Percentiles rank a stretch among this genome's conserved stretches.
Conservation (phyloP, 129 eudicot genomes). For the Escallonia rubra region DNA sequence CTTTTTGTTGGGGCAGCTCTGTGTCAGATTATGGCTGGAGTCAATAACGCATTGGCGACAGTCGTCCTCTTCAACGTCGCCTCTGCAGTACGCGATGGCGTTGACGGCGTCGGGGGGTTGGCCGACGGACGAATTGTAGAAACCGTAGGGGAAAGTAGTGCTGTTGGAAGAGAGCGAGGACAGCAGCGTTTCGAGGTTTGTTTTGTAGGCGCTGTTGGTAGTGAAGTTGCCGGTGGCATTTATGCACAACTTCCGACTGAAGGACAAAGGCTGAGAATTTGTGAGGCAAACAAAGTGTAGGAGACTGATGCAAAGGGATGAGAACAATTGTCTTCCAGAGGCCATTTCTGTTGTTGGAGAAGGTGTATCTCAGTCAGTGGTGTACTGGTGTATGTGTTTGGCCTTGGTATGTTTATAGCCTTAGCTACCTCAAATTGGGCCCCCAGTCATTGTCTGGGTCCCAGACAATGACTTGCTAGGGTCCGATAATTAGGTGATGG, state of each 20-base stretch:
- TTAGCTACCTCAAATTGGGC: too few species aligned
- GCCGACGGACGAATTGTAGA: constrained; percentile 20
- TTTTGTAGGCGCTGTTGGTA: not conserved
- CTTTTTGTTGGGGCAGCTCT: constrained; percentile 28
- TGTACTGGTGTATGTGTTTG: too few species aligned
- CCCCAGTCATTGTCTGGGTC: too few species aligned
- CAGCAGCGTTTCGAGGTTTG: not conserved
- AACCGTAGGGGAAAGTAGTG: not conserved
- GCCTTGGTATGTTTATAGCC: too few species aligned
- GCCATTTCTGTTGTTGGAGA: not conserved
- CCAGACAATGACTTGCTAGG: too few species aligned
- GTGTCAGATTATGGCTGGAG: constrained; percentile 11
- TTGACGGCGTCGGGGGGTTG: constrained; percentile 7
- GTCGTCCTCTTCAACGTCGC: constrained; percentile 21
- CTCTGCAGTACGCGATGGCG: constrained; percentile 37
- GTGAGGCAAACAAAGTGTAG: too few species aligned
- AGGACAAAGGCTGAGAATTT: too few species aligned
- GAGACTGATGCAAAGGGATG: too few species aligned
- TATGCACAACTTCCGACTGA: too few species aligned
- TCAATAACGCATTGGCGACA: constrained; percentile 31
- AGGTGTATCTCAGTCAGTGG: too few species aligned
- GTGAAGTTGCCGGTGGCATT: not conserved
- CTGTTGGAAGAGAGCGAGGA: constrained; percentile 13
- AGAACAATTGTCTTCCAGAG: constrained; percentile 14
- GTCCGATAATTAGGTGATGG: too few species aligned